A percentile compares a stretch with the other conserved stretches of the same genome.
Conservation (phyloP, 2,329 filamentous ascomycete genomes). For the Apiospora koreana region DNA sequence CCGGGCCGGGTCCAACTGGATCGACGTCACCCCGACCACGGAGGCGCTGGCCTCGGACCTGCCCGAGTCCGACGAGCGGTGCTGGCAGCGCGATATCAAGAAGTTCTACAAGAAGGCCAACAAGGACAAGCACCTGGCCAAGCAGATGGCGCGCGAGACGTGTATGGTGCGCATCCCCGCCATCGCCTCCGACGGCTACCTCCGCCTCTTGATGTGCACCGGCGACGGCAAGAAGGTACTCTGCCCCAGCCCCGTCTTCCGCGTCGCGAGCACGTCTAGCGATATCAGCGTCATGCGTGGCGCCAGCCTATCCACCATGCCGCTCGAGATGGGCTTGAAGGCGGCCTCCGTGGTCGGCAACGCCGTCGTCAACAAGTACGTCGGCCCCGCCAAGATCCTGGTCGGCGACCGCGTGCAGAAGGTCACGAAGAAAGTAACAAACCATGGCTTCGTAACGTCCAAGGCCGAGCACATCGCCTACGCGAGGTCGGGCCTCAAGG, state of each 20-base stretch:
- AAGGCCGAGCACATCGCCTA: conserved; percentile 44
- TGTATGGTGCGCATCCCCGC: conserved; percentile 65
- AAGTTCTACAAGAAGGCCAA: conserved; percentile 61
- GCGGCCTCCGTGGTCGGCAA: conserved; percentile 52
- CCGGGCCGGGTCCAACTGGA: conserved; percentile 60
- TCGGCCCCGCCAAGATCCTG: conserved; percentile 41
- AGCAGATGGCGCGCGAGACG: conserved; percentile 61
- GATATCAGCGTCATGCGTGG: conserved; percentile 64
- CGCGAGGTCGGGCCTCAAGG: conserved; percentile 32
- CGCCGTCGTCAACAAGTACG: conserved; percentile 44
- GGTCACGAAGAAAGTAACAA: conserved; percentile 30
- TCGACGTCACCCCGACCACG: conserved; percentile 65
- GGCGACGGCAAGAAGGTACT: conserved; percentile 51
- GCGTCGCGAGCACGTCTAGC: conserved; percentile 65
- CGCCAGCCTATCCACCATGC: conserved; percentile 64
- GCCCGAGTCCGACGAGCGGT: conserved; percentile 59
- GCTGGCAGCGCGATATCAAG: conserved; percentile 67
- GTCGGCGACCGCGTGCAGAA: conserved; percentile 44
- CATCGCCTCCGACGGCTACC: conserved; percentile 66
- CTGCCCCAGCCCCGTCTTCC: conserved; percentile 67
- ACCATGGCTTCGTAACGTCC: conserved; percentile 35
- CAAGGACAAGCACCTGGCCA: conserved; percentile 42
- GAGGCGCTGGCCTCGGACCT: conserved; percentile 50
- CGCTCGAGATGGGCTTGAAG: conserved; percentile 65
- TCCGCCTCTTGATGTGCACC: conserved; percentile 64